Percentiles rank a stretch among this genome's conserved stretches.
These are phyloP conservation scores for Monosporascus sp. DNA, from an alignment of 2,329 filamentous ascomycete genomes.

Conservation along the genomic window DNA sequence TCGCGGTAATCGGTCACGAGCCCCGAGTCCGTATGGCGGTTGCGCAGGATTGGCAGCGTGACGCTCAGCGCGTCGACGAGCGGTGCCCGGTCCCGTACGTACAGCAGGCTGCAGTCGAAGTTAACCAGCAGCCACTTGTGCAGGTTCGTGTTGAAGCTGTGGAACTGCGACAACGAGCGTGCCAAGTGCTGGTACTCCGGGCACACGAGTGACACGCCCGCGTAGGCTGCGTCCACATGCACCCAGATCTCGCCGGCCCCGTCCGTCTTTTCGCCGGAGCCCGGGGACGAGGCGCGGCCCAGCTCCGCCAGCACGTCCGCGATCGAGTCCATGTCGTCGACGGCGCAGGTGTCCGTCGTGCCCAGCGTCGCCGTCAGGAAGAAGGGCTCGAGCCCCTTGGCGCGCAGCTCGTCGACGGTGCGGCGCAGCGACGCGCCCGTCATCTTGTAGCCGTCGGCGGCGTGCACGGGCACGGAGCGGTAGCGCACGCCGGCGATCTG, in stretches of 20 bases:
- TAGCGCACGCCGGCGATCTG: conserved; percentile 82
- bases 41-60: conserved; percentile 74
- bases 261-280: conserved; percentile 11
- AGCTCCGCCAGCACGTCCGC: conserved; percentile 39
- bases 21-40: conserved; percentile 72
- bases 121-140: conserved; percentile 97
- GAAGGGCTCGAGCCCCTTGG: conserved; percentile 73
- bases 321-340: conserved; percentile 75
- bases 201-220: conserved; percentile 75
- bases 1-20: conserved; percentile 92
- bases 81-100: conserved; percentile 66
- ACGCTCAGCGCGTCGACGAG: conserved; percentile 77
- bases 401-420: conserved; percentile 59
- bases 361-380: conserved; percentile 81
- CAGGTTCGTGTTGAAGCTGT: conserved; percentile 93
- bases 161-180: conserved; percentile 58
- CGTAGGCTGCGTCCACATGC: conserved; percentile 90
- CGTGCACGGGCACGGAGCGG: conserved; percentile 58
- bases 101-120: conserved; percentile 81
- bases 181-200: conserved; percentile 73
- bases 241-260: conserved; percentile 65
- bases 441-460: conserved; percentile 63
- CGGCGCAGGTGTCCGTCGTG: conserved; percentile 81
- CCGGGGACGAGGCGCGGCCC: conserved; percentile 12
- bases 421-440: conserved; percentile 56